A percentile compares a stretch with the other conserved stretches of the same genome.
Conservation (phyloP, 2,329 filamentous ascomycete species). For the Claviceps maximensis region DNA sequence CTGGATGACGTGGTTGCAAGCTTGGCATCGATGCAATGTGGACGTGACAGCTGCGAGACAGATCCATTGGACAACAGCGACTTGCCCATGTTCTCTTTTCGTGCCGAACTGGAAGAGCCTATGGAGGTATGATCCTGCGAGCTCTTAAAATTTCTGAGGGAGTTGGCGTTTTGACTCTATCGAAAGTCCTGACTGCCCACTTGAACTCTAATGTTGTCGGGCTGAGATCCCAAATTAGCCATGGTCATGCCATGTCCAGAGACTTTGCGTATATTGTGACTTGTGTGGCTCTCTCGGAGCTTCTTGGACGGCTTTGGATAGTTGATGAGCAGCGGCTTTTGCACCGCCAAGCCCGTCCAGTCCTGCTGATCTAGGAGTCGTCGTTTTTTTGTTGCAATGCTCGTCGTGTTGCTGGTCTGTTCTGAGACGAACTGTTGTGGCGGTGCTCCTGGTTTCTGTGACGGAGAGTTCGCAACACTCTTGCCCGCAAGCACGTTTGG, state of each 20-base stretch:
- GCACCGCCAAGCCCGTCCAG: constrained; percentile 20
- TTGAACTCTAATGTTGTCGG: constrained; percentile 12
- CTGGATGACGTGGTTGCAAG: constrained; percentile 2
- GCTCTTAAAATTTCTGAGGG: constrained; percentile 2
- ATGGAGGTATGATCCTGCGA: background rate
- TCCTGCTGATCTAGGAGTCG: constrained; percentile 15
- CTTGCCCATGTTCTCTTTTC: background rate
- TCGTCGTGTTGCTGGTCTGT: background rate
- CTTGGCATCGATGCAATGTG: background rate
- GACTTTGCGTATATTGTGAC: background rate
- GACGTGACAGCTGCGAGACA: background rate
- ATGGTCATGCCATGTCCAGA: background rate
- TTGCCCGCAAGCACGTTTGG: background rate
- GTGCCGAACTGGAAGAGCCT: background rate
- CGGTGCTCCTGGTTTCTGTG: no score
- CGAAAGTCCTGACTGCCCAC: constrained; percentile 17
- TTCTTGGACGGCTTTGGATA: constrained; percentile 9
- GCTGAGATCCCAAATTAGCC: background rate
- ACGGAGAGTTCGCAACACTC: background rate
- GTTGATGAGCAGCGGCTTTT: constrained; percentile 16
- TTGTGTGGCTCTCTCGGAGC: background rate
- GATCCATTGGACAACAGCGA: background rate
- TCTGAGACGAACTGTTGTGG: no score
- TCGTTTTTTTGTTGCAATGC: constrained; percentile 13
- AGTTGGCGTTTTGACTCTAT: constrained; percentile 14